Percentiles rank a stretch among this genome's conserved stretches.
Conservation (phyloP, 2,329 filamentous ascomycete genomes). For the Claviceps cyperi region DNA sequence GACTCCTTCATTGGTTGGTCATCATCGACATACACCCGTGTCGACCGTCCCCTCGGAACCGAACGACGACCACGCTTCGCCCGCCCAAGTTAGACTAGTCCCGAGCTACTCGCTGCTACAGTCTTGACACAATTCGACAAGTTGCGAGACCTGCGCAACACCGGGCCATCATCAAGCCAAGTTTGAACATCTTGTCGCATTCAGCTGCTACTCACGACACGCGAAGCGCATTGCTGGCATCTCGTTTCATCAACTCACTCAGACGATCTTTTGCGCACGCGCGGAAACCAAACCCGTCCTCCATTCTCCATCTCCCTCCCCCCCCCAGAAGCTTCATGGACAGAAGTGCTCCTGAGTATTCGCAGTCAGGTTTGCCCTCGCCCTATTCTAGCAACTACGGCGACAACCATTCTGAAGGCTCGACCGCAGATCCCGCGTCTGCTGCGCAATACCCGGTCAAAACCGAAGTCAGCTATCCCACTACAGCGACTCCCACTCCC, state of each 20-base stretch:
- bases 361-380: conserved; percentile 78
- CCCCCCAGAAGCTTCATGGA: conserved; percentile 32
- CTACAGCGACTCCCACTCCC: conserved; percentile 71
- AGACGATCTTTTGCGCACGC: too few species aligned
- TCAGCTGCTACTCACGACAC: not conserved
- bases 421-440: conserved; percentile 81
- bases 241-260: too few species aligned
- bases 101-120: not conserved
- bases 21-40: not conserved
- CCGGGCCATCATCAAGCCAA: too few species aligned
- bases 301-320: conserved; percentile 9
- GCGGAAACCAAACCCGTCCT: not conserved
- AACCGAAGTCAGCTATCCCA: conserved; percentile 67
- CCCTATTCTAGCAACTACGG: conserved; percentile 51
- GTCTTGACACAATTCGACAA: too few species aligned
- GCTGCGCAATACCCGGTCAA: conserved; percentile 78
- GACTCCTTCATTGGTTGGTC: not conserved
- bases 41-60: not conserved
- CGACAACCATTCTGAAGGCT: conserved; percentile 70
- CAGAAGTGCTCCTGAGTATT: conserved; percentile 57
- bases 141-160: too few species aligned
- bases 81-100: not conserved
- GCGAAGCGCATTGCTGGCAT: too few species aligned
- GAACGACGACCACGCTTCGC: not conserved
- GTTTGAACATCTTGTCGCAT: not conserved